Evolutionary conservation across 257 asterid species (phyloP).

Genomic region (Salvia miltiorrhiza): DNA sequence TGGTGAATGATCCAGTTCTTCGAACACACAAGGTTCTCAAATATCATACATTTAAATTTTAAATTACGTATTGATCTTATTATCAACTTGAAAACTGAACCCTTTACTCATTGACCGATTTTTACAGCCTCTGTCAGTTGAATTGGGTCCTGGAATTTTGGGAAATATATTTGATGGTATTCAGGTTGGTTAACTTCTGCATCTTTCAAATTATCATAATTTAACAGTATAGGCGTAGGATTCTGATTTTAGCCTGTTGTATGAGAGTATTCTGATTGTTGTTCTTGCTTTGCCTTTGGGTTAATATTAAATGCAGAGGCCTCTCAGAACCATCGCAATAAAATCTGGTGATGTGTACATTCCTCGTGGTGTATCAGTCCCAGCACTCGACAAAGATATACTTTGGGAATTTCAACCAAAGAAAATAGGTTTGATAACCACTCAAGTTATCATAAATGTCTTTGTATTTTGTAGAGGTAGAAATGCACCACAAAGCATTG

Average conservation of each 20-base stretch:
- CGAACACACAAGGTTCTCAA: conserved; percentile 84
- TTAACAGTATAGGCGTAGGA: neutral
- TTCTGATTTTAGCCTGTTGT: conserved; percentile 9
- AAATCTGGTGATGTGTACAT: conserved; percentile 98
- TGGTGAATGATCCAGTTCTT: conserved; percentile 93
- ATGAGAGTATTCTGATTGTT: conserved; percentile 3
- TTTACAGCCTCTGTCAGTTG: conserved; percentile 92
- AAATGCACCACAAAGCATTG: neutral
- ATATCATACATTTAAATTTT: conserved; percentile 5
- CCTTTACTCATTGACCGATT: neutral
- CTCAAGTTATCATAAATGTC: conserved; percentile 3
- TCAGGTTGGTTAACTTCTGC: conserved; percentile 51
- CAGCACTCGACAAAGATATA: conserved; percentile 91
- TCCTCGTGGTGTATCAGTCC: conserved; percentile 99
- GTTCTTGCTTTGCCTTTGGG: conserved; percentile 15
- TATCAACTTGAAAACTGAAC: neutral
- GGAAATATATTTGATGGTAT: conserved; percentile 97
- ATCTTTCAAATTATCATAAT: neutral
- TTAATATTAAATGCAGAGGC: conserved; percentile 65
- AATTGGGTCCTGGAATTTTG: conserved; percentile 94
- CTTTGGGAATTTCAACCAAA: conserved; percentile 97
- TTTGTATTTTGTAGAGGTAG: conserved; percentile 6
- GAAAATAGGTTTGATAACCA: conserved; percentile 60
- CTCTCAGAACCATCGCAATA: conserved; percentile 89
- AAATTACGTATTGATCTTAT: neutral